A percentile compares a stretch with the other conserved stretches of the same genome.
Evolutionary conservation across 164 flowering plant species (phyloP).

Genomic region (Piper betle): DNA sequence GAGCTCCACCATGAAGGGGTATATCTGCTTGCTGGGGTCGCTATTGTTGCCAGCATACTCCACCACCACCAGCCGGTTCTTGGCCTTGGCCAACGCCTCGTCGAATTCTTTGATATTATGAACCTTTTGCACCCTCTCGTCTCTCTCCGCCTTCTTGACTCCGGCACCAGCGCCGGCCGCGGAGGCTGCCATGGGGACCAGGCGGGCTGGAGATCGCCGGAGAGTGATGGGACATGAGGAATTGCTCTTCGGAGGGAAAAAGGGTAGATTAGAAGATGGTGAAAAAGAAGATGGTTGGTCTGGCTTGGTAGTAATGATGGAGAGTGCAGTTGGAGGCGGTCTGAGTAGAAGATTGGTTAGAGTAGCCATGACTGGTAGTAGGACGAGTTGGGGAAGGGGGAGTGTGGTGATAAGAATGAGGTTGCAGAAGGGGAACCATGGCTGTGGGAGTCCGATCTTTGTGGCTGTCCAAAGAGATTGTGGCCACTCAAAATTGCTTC

Average conservation of each 20-base stretch:
- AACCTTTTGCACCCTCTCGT: slow-evolving; percentile 48
- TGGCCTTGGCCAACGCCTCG: slow-evolving; percentile 41
- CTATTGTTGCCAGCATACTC: slow-evolving; percentile 65
- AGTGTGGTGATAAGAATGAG: not conserved
- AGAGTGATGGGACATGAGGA: not conserved
- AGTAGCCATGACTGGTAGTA: slow-evolving; percentile 26
- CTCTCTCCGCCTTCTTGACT: slow-evolving; percentile 16
- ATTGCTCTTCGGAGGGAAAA: slow-evolving; percentile 11
- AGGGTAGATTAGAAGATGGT: slow-evolving; percentile 3
- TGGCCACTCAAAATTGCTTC: too few relatives aligned
- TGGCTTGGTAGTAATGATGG: slow-evolving; percentile 6
- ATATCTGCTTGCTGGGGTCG: slow-evolving; percentile 39
- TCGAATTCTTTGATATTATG: slow-evolving; percentile 70
- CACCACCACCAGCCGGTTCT: slow-evolving; percentile 71
- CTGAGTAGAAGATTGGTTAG: slow-evolving; percentile 27
- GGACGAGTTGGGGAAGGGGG: not conserved
- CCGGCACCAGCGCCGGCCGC: slow-evolving; percentile 17
- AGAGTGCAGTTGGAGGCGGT: slow-evolving; percentile 16
- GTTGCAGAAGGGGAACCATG: not conserved
- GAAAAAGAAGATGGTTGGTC: slow-evolving; percentile 6
- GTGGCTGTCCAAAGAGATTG: too few relatives aligned
- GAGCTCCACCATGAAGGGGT: slow-evolving; percentile 88
- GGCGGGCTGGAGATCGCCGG: not conserved
- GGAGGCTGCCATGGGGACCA: slow-evolving; percentile 16
- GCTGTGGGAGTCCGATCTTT: not conserved